phyloP scores from a whole-genome alignment of 1,139 yeast species.

The Debaryomycetaceae sp. region DNA sequence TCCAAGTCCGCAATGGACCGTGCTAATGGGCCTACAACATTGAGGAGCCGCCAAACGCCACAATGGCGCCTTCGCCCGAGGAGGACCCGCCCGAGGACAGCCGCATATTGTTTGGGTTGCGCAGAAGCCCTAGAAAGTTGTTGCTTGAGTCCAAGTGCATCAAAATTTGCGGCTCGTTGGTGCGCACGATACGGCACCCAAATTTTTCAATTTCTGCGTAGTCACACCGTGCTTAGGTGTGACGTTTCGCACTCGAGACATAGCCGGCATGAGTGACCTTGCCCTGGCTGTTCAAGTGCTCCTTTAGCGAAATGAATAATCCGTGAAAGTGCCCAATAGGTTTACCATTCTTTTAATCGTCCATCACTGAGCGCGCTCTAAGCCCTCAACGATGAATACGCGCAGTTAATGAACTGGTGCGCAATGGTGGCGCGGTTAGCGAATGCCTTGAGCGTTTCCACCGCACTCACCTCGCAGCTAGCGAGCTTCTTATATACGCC shows the following conservation, averaged over 20 bases:
- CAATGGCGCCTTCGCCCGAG: conserved; percentile 73
- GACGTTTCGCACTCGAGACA: conserved; percentile 50
- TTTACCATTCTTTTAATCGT: conserved; percentile 51
- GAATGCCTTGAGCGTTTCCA: conserved; percentile 43
- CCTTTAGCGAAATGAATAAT: conserved; percentile 72
- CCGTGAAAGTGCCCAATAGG: conserved; percentile 76
- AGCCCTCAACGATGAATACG: conserved; percentile 54
- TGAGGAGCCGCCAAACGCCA: conserved; percentile 62
- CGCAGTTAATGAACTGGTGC: conserved; percentile 58
- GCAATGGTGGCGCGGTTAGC: conserved; percentile 56
- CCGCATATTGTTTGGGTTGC: conserved; percentile 36
- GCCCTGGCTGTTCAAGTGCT: conserved; percentile 59
- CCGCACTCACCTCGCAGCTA: conserved; percentile 36
- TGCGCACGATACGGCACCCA: conserved; percentile 62
- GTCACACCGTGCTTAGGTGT: conserved; percentile 49
- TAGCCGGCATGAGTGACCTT: conserved; percentile 60
- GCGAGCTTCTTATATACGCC: conserved; percentile 24
- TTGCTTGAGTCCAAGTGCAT: conserved; percentile 46
- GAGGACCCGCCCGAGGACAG: conserved; percentile 61
- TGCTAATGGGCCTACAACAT: conserved; percentile 62
- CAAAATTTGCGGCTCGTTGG: conserved; percentile 44
- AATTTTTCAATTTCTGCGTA: conserved; percentile 46
- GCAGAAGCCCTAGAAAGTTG: conserved; percentile 35
- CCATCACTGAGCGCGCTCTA: conserved; percentile 52
- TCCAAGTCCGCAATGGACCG: conserved; percentile 61